Conservation (phyloP, 208 protist species). For the Strigomonas culicis region DNA sequence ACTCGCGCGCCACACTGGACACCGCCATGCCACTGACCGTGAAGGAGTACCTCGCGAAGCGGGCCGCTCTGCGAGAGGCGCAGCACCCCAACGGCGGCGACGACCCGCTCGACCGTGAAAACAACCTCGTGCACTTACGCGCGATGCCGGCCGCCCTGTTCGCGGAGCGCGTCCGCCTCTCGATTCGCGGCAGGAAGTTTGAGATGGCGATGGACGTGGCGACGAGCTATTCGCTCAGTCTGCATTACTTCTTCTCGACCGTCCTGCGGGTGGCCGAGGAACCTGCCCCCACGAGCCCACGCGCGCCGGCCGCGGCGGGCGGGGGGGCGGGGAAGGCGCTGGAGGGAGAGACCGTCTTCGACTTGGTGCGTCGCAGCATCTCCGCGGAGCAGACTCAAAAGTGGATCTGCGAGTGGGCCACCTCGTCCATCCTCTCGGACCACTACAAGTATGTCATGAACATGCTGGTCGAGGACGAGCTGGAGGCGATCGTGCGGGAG, state of each 20-base stretch:
- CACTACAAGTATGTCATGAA: neutral
- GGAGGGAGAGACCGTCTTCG: neutral
- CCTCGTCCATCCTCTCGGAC: neutral
- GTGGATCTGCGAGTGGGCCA: neutral
- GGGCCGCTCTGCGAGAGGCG: no score
- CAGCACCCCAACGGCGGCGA: no score
- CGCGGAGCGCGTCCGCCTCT: constrained; percentile 53
- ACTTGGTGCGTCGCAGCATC: neutral
- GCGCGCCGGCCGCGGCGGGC: neutral
- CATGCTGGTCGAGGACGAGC: neutral
- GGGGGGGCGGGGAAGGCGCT: neutral
- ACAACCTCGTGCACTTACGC: constrained; percentile 7
- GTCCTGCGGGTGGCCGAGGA: constrained; percentile 7
- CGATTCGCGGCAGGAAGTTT: constrained; percentile 61
- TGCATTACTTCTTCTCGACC: constrained; percentile 68
- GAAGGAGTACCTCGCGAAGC: no score
- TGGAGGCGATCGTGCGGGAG: no score
- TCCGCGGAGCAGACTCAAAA: neutral
- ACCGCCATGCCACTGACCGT: neutral
- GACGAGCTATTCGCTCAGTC: constrained; percentile 34
- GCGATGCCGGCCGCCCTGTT: constrained; percentile 8
- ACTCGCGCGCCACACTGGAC: no score
- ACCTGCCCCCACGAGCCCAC: neutral
- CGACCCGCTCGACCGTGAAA: no score
- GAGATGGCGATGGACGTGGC: constrained; percentile 57